A percentile compares a stretch with the other conserved stretches of the same genome.
Evolutionary conservation across 257 asterid genomes (phyloP).

Genomic region (Capsicum pubescens): DNA sequence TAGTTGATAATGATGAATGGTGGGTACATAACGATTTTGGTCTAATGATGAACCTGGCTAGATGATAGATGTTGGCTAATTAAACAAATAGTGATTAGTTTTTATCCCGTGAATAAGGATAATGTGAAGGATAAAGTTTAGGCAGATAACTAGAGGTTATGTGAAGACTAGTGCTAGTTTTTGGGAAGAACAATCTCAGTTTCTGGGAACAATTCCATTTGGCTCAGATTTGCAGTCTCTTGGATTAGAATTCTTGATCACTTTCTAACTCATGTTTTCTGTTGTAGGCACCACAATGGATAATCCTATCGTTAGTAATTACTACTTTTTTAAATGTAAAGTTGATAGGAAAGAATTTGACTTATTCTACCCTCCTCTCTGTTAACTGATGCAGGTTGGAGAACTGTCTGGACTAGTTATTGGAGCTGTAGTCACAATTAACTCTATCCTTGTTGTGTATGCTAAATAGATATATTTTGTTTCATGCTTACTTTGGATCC

Average conservation of each 20-base stretch:
- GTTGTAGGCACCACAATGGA: neutral
- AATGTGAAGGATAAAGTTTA: too few species aligned
- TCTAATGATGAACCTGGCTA: too few species aligned
- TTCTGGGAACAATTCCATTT: conserved; percentile 24
- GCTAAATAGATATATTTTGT: conserved; percentile 17
- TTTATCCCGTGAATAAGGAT: too few species aligned
- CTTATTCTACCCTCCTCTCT: neutral
- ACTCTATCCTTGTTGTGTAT: conserved; percentile 43
- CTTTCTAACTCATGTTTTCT: conserved; percentile 21
- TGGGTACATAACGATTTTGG: too few species aligned
- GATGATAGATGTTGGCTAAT: too few species aligned
- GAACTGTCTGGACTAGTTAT: conserved; percentile 31
- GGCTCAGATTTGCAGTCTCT: conserved; percentile 30
- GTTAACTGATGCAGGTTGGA: conserved; percentile 20
- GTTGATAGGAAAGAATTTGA: neutral
- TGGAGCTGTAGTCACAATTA: conserved; percentile 38
- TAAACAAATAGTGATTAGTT: too few species aligned
- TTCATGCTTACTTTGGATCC: neutral
- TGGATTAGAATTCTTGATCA: conserved; percentile 26
- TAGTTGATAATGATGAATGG: too few species aligned
- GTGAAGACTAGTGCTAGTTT: too few species aligned
- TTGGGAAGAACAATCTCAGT: conserved; percentile 14
- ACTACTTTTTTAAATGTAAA: neutral
- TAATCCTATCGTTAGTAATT: conserved; percentile 13
- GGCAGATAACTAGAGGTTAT: too few species aligned